Evolutionary conservation across 352 stramenopile species (phyloP).

Genomic region (Globisporangium cylindrosporum): DNA sequence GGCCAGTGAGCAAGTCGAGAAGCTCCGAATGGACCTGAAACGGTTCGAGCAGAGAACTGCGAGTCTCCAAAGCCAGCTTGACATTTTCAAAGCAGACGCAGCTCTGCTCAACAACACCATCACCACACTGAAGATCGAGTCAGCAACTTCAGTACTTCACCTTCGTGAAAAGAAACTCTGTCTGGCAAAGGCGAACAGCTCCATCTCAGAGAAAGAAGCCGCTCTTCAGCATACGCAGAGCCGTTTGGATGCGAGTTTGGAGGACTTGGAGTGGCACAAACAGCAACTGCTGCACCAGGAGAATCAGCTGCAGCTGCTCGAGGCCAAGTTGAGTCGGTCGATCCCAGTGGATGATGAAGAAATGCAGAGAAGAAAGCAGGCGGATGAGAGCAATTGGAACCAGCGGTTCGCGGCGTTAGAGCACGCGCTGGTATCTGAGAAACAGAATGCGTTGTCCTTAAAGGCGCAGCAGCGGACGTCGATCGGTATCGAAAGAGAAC

Average conservation of each 20-base stretch:
- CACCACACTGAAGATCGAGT: slow-evolving; percentile 1
- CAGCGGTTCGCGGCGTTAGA: slow-evolving; percentile 54
- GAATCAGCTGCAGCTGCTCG: slow-evolving; percentile 44
- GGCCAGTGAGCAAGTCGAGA: slow-evolving; percentile 18
- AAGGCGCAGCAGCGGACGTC: slow-evolving; percentile 37
- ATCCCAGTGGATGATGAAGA: slow-evolving; percentile 54
- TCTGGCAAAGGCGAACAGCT: not conserved
- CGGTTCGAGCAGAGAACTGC: not conserved
- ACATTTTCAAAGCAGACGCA: slow-evolving; percentile 3
- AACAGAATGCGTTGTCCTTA: slow-evolving; percentile 34
- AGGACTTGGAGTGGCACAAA: slow-evolving; percentile 37
- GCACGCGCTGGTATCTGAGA: slow-evolving; percentile 42
- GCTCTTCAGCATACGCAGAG: slow-evolving; percentile 27
- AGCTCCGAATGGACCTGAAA: slow-evolving; percentile 21
- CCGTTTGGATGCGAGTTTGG: slow-evolving; percentile 14
- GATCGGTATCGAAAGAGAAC: slow-evolving; percentile 41
- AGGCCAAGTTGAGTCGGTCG: slow-evolving; percentile 47
- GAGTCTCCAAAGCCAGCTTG: slow-evolving; percentile 7
- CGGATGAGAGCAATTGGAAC: slow-evolving; percentile 60
- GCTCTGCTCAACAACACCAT: not conserved
- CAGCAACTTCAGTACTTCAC: not conserved
- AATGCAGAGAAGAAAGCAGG: slow-evolving; percentile 28
- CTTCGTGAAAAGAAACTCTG: not conserved
- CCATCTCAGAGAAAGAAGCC: slow-evolving; percentile 1
- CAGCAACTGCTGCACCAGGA: slow-evolving; percentile 32